Evolutionary conservation across 768 basidiomycete species (phyloP).

Genomic region (Trichaptum fuscoviolaceum): DNA sequence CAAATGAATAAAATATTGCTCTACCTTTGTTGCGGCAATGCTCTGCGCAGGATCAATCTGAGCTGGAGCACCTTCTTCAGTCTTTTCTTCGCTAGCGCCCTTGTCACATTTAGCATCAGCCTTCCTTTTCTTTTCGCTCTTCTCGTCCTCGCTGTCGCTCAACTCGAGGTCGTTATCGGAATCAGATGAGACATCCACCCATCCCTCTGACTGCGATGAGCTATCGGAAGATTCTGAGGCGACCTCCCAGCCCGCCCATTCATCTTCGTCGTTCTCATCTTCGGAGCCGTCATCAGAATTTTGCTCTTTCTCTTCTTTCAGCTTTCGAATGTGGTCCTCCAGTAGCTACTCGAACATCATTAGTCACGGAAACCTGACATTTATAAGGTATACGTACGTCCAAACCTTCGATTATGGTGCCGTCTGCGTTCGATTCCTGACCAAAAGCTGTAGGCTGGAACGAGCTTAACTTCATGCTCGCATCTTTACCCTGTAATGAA

Average conservation of each 20-base stretch:
- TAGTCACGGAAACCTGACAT: not conserved
- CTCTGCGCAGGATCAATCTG: slow-evolving; percentile 42
- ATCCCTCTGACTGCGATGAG: slow-evolving; percentile 57
- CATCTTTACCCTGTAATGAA: slow-evolving; percentile 74
- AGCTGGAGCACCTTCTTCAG: slow-evolving; percentile 25
- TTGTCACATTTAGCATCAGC: slow-evolving; percentile 13
- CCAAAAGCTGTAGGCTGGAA: slow-evolving; percentile 76
- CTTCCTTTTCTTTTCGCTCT: slow-evolving; percentile 23
- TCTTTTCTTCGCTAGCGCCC: slow-evolving; percentile 18
- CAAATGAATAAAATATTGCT: slow-evolving; percentile 5
- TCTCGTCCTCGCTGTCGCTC: slow-evolving; percentile 82
- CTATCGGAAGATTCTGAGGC: slow-evolving; percentile 62
- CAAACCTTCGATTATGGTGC: slow-evolving; percentile 78
- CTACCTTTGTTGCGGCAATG: slow-evolving; percentile 77
- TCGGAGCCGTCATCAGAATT: slow-evolving; percentile 33
- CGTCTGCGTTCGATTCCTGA: slow-evolving; percentile 64
- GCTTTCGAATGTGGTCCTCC: slow-evolving; percentile 76
- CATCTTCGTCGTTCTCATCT: slow-evolving; percentile 39
- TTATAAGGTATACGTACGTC: slow-evolving; percentile 45
- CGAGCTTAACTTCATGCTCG: slow-evolving; percentile 67
- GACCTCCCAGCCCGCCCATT: slow-evolving; percentile 88
- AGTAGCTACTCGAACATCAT: slow-evolving; percentile 50
- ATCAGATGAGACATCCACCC: slow-evolving; percentile 77
- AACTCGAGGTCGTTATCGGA: slow-evolving; percentile 64
- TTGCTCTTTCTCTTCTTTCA: slow-evolving; percentile 51